Conservation (phyloP, 2,329 filamentous ascomycete genomes). For the Phialophora macrospora region DNA sequence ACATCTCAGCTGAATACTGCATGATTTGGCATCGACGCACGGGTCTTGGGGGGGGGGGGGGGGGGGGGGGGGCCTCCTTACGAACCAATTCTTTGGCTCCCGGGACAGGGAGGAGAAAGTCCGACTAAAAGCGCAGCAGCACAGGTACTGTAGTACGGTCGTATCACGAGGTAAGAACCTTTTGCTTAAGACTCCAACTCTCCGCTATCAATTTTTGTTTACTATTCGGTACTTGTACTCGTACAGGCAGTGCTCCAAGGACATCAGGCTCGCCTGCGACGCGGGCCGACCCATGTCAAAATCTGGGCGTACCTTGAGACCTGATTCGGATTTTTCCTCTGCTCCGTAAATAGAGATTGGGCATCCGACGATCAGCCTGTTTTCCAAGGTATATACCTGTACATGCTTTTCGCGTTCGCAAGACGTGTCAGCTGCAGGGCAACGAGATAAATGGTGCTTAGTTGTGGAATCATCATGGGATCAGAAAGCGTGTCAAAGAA, state of each 20-base stretch:
- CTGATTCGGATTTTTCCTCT: background rate
- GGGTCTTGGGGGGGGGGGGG: too few species aligned
- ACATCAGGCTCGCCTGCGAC: background rate
- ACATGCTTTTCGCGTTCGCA: background rate
- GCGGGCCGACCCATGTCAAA: background rate
- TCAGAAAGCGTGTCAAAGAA: background rate
- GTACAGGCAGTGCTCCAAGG: too few species aligned
- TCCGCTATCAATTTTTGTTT: background rate
- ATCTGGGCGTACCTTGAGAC: background rate
- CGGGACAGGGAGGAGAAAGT: background rate
- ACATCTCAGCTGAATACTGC: background rate
- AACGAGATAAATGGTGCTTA: background rate
- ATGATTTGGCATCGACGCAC: background rate
- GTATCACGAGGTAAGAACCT: background rate
- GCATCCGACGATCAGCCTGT: background rate
- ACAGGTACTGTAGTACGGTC: background rate
- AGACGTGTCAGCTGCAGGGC: background rate
- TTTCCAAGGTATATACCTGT: background rate
- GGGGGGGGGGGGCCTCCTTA: too few species aligned
- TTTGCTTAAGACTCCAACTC: background rate
- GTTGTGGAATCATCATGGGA: background rate
- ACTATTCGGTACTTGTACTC: background rate
- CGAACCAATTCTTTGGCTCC: background rate
- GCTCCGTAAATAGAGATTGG: background rate
- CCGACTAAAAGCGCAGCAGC: background rate